Evolutionary conservation across 768 basidiomycete genomes (phyloP).

Genomic region (Psilocybe tampanensis): DNA sequence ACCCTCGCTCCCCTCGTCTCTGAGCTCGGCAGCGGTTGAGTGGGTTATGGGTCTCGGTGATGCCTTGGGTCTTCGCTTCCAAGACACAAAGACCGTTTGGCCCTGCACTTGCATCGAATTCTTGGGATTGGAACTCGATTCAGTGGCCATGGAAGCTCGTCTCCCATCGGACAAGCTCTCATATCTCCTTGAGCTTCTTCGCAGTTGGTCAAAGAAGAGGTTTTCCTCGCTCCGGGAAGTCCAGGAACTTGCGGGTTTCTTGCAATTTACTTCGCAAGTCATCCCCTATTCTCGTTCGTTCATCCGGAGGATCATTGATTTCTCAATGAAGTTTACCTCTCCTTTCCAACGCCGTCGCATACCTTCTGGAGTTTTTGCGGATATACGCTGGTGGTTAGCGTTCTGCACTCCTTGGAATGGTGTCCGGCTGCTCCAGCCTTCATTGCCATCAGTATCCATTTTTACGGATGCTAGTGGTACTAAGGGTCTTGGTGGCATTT

Average conservation of each 20-base stretch:
- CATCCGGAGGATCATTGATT: slow-evolving; percentile 29
- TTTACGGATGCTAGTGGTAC: slow-evolving; percentile 35
- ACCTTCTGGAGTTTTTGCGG: slow-evolving; percentile 12
- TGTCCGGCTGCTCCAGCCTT: slow-evolving; percentile 17
- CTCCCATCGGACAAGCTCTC: slow-evolving; percentile 32
- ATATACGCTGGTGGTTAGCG: slow-evolving; percentile 35
- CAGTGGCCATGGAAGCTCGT: slow-evolving; percentile 31
- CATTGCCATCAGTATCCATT: slow-evolving; percentile 15
- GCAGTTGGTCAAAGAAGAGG: slow-evolving; percentile 19
- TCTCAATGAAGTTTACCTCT: slow-evolving; percentile 27
- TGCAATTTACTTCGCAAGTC: slow-evolving; percentile 37
- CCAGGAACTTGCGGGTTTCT: slow-evolving; percentile 32
- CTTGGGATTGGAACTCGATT: slow-evolving; percentile 22
- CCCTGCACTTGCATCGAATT: slow-evolving; percentile 21
- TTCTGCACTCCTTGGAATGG: slow-evolving; percentile 33
- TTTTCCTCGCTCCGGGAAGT: slow-evolving; percentile 26
- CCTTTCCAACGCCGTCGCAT: slow-evolving; percentile 22
- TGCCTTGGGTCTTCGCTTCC: slow-evolving; percentile 30
- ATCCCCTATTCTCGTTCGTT: slow-evolving; percentile 31
- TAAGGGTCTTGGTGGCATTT: slow-evolving; percentile 30
- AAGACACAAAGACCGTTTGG: slow-evolving; percentile 15
- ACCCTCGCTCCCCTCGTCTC: not conserved
- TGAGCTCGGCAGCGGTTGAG: slow-evolving; percentile 20
- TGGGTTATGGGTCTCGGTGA: slow-evolving; percentile 31
- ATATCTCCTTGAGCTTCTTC: slow-evolving; percentile 24